Conservation (phyloP, 257 asterid genomes). For the Forsythia viridissima region DNA sequence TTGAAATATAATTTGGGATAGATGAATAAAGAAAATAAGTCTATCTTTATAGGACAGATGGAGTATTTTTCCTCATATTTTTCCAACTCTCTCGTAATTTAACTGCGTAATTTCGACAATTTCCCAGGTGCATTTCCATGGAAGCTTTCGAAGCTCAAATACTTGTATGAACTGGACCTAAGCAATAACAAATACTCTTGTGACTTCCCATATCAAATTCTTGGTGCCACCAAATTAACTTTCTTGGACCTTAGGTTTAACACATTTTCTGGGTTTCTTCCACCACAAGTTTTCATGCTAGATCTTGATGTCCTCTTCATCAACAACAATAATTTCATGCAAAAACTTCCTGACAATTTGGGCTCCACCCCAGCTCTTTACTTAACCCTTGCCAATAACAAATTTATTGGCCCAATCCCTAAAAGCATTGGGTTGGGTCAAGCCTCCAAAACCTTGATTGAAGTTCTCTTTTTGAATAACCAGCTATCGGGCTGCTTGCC, state of each 20-base stretch:
- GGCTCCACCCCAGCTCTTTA: constrained; percentile 31
- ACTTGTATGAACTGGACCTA: constrained; percentile 29
- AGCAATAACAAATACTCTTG: constrained; percentile 33
- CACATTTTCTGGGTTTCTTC: constrained; percentile 25
- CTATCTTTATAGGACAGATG: no score
- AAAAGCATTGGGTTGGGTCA: constrained; percentile 20
- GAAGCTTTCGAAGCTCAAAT: constrained; percentile 7
- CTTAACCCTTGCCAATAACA: constrained; percentile 37
- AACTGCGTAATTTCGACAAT: no score
- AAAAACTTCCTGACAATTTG: constrained; percentile 23
- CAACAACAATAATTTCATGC: constrained; percentile 34
- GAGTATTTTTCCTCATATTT: no score
- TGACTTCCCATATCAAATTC: constrained; percentile 25
- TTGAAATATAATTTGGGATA: no score
- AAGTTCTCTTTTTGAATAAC: constrained; percentile 33
- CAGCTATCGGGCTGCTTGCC: constrained; percentile 30
- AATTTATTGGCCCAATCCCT: constrained; percentile 37
- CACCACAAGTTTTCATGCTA: constrained; percentile 30
- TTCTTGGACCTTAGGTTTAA: constrained; percentile 41
- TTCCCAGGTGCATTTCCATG: constrained; percentile 6
- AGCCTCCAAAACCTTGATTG: constrained; percentile 19
- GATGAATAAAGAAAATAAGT: no score
- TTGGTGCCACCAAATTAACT: constrained; percentile 25
- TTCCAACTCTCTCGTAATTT: no score
- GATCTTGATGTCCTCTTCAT: constrained; percentile 34